These are phyloP conservation scores for Fomitopsis schrenkii DNA, from an alignment of 1,284 basidiomycete genomes.

Conservation along the genomic window DNA sequence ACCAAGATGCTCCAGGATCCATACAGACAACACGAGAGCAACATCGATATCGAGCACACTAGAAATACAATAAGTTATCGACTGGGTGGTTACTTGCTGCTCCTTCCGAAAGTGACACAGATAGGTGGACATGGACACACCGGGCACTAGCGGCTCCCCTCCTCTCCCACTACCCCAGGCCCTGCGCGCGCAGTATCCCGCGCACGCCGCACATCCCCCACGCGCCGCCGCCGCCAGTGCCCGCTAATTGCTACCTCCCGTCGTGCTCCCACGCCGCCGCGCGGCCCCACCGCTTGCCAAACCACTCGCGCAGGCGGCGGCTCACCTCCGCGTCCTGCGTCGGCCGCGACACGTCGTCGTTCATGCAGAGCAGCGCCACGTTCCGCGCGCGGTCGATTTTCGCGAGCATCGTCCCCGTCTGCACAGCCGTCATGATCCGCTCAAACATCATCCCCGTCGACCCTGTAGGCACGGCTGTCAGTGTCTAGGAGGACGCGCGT, in stretches of 20 bases:
- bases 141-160: not conserved
- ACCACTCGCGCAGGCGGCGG: slow-evolving; percentile 17
- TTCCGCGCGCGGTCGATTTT: slow-evolving; percentile 11
- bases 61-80: too few relatives aligned
- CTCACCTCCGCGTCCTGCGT: slow-evolving; percentile 14
- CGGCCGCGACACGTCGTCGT: slow-evolving; percentile 21
- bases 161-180: not conserved
- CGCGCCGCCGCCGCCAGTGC: not conserved
- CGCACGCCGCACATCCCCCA: not conserved
- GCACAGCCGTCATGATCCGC: slow-evolving; percentile 12
- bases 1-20: too few relatives aligned
- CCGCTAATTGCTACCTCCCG: not conserved
- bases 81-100: too few relatives aligned
- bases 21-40: too few relatives aligned
- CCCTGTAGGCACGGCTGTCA: slow-evolving; percentile 7
- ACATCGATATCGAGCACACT: too few relatives aligned
- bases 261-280: slow-evolving; percentile 21
- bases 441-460: slow-evolving; percentile 24
- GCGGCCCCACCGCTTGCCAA: slow-evolving; percentile 16
- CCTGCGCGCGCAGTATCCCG: not conserved
- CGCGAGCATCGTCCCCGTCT: slow-evolving; percentile 8
- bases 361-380: slow-evolving; percentile 24
- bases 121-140: not conserved
- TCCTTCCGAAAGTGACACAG: too few relatives aligned
- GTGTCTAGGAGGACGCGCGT: not conserved